Percentiles rank a stretch among this genome's conserved stretches.
These are phyloP conservation scores for Tympanopsis confertula DNA, from an alignment of 2,329 filamentous ascomycete genomes.

Conservation along the genomic window DNA sequence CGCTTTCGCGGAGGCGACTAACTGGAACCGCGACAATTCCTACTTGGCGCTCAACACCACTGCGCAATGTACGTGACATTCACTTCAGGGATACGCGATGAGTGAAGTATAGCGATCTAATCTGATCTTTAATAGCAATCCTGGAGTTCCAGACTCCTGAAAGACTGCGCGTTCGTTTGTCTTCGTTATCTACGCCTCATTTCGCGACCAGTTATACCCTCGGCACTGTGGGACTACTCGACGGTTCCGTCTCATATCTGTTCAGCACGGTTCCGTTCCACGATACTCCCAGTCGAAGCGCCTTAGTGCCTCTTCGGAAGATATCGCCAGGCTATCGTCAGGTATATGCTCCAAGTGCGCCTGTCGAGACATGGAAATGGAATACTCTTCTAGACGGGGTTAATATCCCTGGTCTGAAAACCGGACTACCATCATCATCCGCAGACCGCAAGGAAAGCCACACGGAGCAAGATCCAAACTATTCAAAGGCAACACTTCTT, in stretches of 20 bases:
- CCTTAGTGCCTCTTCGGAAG: conserved; percentile 40
- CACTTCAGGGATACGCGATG: conserved; percentile 4
- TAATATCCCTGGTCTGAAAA: too few species aligned
- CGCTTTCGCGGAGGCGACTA: conserved; percentile 51
- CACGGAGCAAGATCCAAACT: too few species aligned
- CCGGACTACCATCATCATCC: background rate
- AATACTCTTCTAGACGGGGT: conserved; percentile 12
- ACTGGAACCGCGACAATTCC: conserved; percentile 59
- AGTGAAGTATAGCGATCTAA: conserved; percentile 1
- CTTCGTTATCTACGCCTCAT: conserved; percentile 53
- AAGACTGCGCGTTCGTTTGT: conserved; percentile 50
- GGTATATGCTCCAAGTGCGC: conserved; percentile 32
- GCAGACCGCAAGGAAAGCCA: background rate
- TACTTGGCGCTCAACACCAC: conserved; percentile 55
- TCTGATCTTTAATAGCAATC: conserved; percentile 31
- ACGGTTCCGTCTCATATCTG: conserved; percentile 57
- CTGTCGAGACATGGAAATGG: conserved; percentile 32
- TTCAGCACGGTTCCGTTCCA: conserved; percentile 51
- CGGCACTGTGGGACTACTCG: conserved; percentile 53
- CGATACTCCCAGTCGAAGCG: conserved; percentile 37
- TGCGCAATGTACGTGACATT: conserved; percentile 34
- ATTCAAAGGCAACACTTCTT: conserved; percentile 29
- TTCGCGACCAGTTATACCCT: conserved; percentile 59
- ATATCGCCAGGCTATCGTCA: conserved; percentile 52
- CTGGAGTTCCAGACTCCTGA: conserved; percentile 55